Conservation (phyloP, 139 green algal species). For the Closterium sp. region DNA sequence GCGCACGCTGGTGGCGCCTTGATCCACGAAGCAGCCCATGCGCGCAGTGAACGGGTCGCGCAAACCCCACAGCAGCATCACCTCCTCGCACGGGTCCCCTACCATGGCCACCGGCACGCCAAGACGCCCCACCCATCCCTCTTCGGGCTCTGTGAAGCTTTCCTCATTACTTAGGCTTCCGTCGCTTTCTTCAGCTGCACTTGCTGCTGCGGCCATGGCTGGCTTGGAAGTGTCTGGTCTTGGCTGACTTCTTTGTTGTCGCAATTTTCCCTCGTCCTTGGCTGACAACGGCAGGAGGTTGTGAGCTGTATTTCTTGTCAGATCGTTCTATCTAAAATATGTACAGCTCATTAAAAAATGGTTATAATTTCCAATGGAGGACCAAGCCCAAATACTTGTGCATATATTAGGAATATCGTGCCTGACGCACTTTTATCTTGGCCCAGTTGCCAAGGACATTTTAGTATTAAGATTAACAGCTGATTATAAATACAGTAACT, state of each 20-base stretch:
- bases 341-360: too few species aligned
- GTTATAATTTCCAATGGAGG: too few species aligned
- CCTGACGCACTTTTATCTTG: too few species aligned
- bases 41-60: not conserved
- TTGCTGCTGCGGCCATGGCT: not conserved
- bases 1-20: not conserved
- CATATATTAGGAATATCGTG: too few species aligned
- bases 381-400: too few species aligned
- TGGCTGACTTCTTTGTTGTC: not conserved
- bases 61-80: constrained; percentile 39
- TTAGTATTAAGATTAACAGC: too few species aligned
- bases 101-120: not conserved
- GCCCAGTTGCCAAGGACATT: too few species aligned
- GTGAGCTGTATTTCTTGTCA: too few species aligned
- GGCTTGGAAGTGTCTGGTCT: not conserved
- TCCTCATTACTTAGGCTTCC: not conserved
- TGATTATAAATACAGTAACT: too few species aligned
- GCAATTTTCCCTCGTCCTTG: too few species aligned
- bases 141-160: not conserved
- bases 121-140: not conserved
- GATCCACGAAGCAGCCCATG: constrained; percentile 15
- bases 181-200: not conserved
- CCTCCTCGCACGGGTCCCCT: constrained; percentile 32
- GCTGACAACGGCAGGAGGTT: too few species aligned
- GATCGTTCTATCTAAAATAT: too few species aligned